A percentile compares a stretch with the other conserved stretches of the same genome.
phyloP scores from a whole-genome alignment of 306 rosid species.

The Trifolium repens region DNA sequence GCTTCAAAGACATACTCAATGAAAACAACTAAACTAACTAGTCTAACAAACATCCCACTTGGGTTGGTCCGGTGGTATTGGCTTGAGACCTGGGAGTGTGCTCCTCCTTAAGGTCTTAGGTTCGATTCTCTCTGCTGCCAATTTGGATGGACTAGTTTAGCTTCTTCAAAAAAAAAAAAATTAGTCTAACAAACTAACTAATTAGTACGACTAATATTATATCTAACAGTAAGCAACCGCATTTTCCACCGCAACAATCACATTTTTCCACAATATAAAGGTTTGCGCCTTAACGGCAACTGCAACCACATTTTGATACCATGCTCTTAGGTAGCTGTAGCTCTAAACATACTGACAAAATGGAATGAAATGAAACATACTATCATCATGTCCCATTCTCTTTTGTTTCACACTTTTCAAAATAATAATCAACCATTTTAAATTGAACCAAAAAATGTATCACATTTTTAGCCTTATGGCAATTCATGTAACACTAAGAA shows the following conservation, averaged over 20 bases:
- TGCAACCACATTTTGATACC: neutral
- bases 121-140: too few relatives aligned
- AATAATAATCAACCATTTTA: neutral
- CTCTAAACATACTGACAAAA: neutral
- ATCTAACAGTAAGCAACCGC: neutral
- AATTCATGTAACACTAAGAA: neutral
- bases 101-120: too few relatives aligned
- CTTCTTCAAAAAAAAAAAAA: too few relatives aligned
- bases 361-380: neutral
- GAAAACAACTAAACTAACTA: conserved; percentile 49
- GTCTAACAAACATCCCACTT: too few relatives aligned
- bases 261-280: neutral
- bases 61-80: too few relatives aligned
- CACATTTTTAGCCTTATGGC: neutral
- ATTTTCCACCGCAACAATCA: neutral
- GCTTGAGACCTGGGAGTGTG: too few relatives aligned
- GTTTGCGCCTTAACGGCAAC: neutral
- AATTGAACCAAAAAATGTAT: conserved; percentile 17
- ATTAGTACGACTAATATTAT: too few relatives aligned
- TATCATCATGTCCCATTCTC: neutral
- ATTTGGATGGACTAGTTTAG: too few relatives aligned
- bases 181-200: too few relatives aligned
- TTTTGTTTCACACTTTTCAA: neutral
- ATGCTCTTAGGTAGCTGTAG: neutral
- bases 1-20: conserved; percentile 67